These are phyloP conservation scores for Tylopilus cervinicoccineus DNA, from an alignment of 768 basidiomycete genomes.

Conservation along the genomic window DNA sequence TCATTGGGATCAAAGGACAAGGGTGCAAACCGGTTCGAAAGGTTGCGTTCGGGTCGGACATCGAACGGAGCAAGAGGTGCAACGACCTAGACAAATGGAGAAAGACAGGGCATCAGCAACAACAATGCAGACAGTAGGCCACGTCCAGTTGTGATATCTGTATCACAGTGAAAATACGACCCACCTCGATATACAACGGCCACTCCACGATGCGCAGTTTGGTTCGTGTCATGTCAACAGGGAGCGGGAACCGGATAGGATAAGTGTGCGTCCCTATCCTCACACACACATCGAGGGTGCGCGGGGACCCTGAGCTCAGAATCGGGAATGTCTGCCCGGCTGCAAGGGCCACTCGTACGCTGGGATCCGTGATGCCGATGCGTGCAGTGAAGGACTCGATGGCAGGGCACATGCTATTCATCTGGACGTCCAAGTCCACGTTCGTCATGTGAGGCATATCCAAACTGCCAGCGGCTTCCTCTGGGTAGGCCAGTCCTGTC, in stretches of 20 bases:
- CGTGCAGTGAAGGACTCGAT: slow-evolving; percentile 13
- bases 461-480: background rate
- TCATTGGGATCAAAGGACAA: slow-evolving; percentile 4
- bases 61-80: slow-evolving; percentile 14
- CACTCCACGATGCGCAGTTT: slow-evolving; percentile 48
- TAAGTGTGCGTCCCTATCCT: slow-evolving; percentile 14
- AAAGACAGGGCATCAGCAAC: background rate
- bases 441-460: background rate
- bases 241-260: slow-evolving; percentile 40
- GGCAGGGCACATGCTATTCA: slow-evolving; percentile 5
- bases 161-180: background rate
- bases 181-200: slow-evolving; percentile 44
- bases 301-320: background rate
- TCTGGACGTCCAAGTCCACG: slow-evolving; percentile 9
- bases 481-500: background rate
- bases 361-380: slow-evolving; percentile 20
- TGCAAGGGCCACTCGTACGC: slow-evolving; percentile 11
- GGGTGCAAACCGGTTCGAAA: slow-evolving; percentile 27
- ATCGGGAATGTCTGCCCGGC: slow-evolving; percentile 5
- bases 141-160: background rate
- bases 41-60: slow-evolving; percentile 16
- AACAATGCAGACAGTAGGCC: background rate
- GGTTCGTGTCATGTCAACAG: slow-evolving; percentile 33
- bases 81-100: slow-evolving; percentile 15
- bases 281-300: slow-evolving; percentile 3